phyloP scores from a whole-genome alignment of 331 rosid species.

The Malus hybrid region DNA sequence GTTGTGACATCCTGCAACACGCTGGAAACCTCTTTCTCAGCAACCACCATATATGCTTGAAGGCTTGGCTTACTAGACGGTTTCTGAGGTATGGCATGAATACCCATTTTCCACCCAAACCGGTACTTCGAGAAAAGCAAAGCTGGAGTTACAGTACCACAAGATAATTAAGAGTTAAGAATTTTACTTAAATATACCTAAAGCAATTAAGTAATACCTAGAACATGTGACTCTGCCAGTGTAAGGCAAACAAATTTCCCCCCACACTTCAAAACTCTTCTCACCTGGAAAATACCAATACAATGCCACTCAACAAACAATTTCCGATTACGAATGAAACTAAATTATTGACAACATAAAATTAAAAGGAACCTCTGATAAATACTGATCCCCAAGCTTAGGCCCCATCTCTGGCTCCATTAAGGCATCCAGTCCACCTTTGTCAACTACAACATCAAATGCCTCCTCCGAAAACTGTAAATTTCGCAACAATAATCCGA shows the following conservation, averaged over 20 bases:
- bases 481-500: background rate
- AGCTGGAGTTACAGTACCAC: conserved; percentile 32
- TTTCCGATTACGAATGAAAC: background rate
- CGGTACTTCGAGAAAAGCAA: conserved; percentile 72
- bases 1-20: conserved; percentile 48
- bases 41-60: conserved; percentile 80
- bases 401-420: conserved; percentile 93
- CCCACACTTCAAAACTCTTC: conserved; percentile 72
- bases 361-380: conserved; percentile 49
- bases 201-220: conserved; percentile 39
- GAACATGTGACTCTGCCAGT: conserved; percentile 80
- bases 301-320: conserved; percentile 1
- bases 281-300: conserved; percentile 38
- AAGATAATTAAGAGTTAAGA: background rate
- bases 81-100: conserved; percentile 62
- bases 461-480: conserved; percentile 51
- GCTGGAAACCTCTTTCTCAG: conserved; percentile 60
- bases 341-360: background rate
- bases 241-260: conserved; percentile 88
- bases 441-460: conserved; percentile 61
- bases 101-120: conserved; percentile 82
- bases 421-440: conserved; percentile 95
- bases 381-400: conserved; percentile 63
- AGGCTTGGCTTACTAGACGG: conserved; percentile 56
- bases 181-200: background rate